Base-by-base conservation (phyloP, 306 rosid species). In the Prunus kanzakura region DNA sequence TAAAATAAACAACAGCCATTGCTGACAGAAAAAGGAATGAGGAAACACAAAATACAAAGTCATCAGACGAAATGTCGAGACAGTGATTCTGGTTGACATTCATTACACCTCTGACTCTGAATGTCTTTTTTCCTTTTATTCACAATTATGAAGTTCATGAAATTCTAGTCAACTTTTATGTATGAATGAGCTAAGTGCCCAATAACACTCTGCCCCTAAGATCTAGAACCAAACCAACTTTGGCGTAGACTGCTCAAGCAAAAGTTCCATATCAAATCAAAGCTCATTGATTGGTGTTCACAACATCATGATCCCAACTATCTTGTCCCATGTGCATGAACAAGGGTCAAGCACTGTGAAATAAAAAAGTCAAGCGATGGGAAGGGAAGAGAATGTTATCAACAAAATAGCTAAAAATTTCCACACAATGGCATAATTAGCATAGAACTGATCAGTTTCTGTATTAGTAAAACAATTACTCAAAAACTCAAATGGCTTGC, bases 401-500 rank as follows among this genome's bases (percentile, higher is more conserved):
- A 15, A 22, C 15, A 11, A 60, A 43, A 27, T 5, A 22, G 23
- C 29, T 19, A 45, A 20, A 67, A 16, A 20, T 47, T 64, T 16
- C 45, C 32, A 43, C 69, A 58, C 19, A 12, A 20, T 45, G 45
- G 49, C 69, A 73, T 18, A 29, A 70, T 45, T 47, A 62, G 50
- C 57, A 63, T 23, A 64, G 46, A 62, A 50, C 20, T 22, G 13
- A 38, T 71, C 50, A 54, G 3, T 30, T 52, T 19, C 20, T 9
- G 11, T 71, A 49, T 29, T 71, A 32, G 27, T 66, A 22, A 67
- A 62, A 73, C 55, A 61, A 65, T 30, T 27, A 52, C 29, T 72
- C 22, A 79, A 46, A 52, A 16, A 67, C 18, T n/a, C 67, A 81
- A 41, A n/a, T 58, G 64, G 20, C 68, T 35, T 63, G 80, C 67